Evolutionary conservation across 192 early-diverging fungal genomes (phyloP).

Genomic region (Mortierella antarctica): DNA sequence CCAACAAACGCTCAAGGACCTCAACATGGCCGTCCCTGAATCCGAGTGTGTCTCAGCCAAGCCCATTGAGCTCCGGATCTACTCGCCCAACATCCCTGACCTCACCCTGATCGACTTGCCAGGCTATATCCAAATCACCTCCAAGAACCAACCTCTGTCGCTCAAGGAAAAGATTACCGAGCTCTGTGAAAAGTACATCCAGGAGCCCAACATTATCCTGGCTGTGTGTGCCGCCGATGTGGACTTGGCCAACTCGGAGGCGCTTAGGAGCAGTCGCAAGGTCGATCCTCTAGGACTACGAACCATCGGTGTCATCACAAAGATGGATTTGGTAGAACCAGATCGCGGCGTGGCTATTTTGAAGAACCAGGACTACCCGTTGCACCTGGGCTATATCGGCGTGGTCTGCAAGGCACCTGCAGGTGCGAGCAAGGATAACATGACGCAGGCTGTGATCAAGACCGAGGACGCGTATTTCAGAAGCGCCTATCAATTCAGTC

Average conservation of each 20-base stretch:
- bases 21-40: constrained; percentile 96
- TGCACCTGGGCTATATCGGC: constrained; percentile 96
- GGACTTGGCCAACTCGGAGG: constrained; percentile 88
- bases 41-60: constrained; percentile 89
- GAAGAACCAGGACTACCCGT: constrained; percentile 91
- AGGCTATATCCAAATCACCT: constrained; percentile 89
- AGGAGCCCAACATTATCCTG: constrained; percentile 84
- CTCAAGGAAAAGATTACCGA: constrained; percentile 85
- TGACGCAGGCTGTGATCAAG: constrained; percentile 63
- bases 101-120: constrained; percentile 87
- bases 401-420: constrained; percentile 86
- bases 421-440: constrained; percentile 53
- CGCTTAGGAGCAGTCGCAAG: constrained; percentile 79
- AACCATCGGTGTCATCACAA: constrained; percentile 89
- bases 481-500: constrained; percentile 64
- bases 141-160: constrained; percentile 80
- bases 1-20: constrained; percentile 92
- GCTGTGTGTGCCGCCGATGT: constrained; percentile 89
- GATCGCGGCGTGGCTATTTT: constrained; percentile 82
- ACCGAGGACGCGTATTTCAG: constrained; percentile 69
- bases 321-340: constrained; percentile 90
- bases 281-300: constrained; percentile 82
- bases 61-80: constrained; percentile 86
- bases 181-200: constrained; percentile 85
- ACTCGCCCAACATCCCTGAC: constrained; percentile 87